A percentile compares a stretch with the other conserved stretches of the same genome.
Evolutionary conservation across 163 green algal species (phyloP).

Genomic region (Scenedesmus sp.): DNA sequence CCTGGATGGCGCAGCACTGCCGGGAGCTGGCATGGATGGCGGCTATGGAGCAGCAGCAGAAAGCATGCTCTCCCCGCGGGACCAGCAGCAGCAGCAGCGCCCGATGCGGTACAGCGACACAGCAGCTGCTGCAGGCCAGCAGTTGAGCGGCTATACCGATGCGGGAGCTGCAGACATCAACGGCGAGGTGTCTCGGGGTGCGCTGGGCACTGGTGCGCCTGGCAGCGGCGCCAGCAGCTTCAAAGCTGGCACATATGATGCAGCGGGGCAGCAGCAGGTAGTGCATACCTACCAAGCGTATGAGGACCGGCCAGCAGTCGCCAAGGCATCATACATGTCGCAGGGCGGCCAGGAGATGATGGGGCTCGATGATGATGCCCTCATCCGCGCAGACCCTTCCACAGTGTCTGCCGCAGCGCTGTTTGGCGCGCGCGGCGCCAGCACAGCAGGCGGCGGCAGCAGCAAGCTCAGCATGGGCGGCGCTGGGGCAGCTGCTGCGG

Average conservation of each 20-base stretch:
- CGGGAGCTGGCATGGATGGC: not conserved
- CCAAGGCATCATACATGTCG: conserved; percentile 56
- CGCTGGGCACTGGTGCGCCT: not conserved
- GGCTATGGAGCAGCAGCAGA: not conserved
- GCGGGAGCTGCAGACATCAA: not conserved
- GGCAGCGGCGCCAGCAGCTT: not conserved
- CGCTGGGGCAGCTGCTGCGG: not conserved
- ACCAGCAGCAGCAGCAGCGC: conserved; percentile 12
- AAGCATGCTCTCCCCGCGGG: not conserved
- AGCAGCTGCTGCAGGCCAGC: not conserved
- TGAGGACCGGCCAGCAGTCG: conserved; percentile 75
- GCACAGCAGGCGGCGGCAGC: not conserved
- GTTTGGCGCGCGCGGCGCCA: conserved; percentile 22
- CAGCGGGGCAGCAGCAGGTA: not conserved
- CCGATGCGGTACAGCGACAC: not conserved
- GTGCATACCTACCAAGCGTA: conserved; percentile 67
- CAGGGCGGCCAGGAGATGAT: not conserved
- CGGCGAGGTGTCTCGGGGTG: not conserved
- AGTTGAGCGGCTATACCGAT: not conserved
- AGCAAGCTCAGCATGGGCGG: not conserved
- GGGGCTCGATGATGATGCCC: conserved; percentile 22
- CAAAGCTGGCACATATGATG: not conserved
- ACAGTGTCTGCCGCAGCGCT: conserved; percentile 44
- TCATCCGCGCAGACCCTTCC: conserved; percentile 43
- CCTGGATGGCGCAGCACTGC: conserved; percentile 16